Evolutionary conservation across 441 rosid species (phyloP).

Genomic region (Croton laevigatus): DNA sequence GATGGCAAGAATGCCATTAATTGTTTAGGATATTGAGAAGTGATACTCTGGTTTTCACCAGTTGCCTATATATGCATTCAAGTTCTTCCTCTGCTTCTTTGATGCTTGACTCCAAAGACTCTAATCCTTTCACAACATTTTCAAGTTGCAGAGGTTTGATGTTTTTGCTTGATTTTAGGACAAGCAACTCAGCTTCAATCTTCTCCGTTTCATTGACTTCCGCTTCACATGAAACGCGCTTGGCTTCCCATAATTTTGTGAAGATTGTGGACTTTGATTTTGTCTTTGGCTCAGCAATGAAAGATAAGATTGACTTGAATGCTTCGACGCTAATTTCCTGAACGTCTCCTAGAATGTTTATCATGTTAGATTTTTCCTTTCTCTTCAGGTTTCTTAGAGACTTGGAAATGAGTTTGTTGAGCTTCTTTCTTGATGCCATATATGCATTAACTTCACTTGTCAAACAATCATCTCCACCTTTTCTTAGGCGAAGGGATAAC

Average conservation of each 20-base stretch:
- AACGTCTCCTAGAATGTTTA: constrained; percentile 21
- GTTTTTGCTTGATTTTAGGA: constrained; percentile 23
- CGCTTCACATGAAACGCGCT: not conserved
- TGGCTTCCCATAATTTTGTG: constrained; percentile 34
- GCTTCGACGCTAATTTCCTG: constrained; percentile 19
- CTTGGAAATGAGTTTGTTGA: constrained; percentile 7
- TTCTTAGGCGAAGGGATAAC: not conserved
- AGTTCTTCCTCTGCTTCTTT: constrained; percentile 26
- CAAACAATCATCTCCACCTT: not conserved
- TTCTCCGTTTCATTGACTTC: constrained; percentile 2
- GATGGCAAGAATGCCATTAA: constrained; percentile 1
- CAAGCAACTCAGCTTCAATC: constrained; percentile 18
- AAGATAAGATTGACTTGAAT: constrained; percentile 34
- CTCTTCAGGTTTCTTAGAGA: not conserved
- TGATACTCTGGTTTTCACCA: constrained; percentile 32
- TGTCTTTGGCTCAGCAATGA: constrained; percentile 21
- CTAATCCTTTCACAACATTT: constrained; percentile 19
- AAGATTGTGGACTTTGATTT: constrained; percentile 27
- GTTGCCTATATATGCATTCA: constrained; percentile 27
- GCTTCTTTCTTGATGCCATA: constrained; percentile 4
- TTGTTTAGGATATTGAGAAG: constrained; percentile 35
- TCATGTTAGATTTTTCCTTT: not conserved
- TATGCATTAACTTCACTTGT: constrained; percentile 1
- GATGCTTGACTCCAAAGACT: constrained; percentile 21
- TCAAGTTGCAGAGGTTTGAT: not conserved